Evolutionary conservation across 345 rosid species (phyloP), one percentile per base, ranked within the genome.

Genomic region (Noccaea bulbosa): DNA sequence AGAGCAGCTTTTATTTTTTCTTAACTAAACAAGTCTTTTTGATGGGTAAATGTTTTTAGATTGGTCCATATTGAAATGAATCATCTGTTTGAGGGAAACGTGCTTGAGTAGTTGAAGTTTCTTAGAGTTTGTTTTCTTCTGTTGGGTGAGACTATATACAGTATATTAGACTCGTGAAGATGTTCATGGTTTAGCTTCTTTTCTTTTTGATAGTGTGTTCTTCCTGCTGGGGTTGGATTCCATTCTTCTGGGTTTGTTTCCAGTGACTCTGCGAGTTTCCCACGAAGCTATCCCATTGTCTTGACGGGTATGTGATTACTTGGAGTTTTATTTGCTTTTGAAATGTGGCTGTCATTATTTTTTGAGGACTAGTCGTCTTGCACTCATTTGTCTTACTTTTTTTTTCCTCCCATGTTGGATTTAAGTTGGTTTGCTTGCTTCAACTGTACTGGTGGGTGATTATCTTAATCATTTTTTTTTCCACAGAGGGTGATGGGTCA

Each of bases 401-500:
- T 15, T 3, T 50, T 4, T 30, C 48, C 44, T 62, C 39, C 17
- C 33, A 5, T 64, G 37, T 58, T 43, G 59, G 47, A 63, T 55
- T 39, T 48, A 49, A 51, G 73, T 60, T 60, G 49, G 39, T 44
- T 61, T 51, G 63, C 22, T n/a, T 45, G 64, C 8, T 52, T 52
- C 10, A 16, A 5, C 39, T 43, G 32, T 32, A 1, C 22, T 60
- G 55, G 70, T 52, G 15, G 65, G 9, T 62, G 65, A 47, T 54
- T 16, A 41, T 70, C 20, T 52, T 20, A 12, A 45, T 30, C 46
- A 17, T 15, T 50, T 20, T 20, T 17, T 27, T 11, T 53, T 58
- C 27, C 64, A 71, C 91, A 92, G 99, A 94, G 95, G 99, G 99
- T 45, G 98, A 92, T 85, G 99, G 99, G 6, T 81, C 99, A 12